phyloP scores from a whole-genome alignment of 1,284 basidiomycete species.

The Melampsora abietis-canadensis region DNA sequence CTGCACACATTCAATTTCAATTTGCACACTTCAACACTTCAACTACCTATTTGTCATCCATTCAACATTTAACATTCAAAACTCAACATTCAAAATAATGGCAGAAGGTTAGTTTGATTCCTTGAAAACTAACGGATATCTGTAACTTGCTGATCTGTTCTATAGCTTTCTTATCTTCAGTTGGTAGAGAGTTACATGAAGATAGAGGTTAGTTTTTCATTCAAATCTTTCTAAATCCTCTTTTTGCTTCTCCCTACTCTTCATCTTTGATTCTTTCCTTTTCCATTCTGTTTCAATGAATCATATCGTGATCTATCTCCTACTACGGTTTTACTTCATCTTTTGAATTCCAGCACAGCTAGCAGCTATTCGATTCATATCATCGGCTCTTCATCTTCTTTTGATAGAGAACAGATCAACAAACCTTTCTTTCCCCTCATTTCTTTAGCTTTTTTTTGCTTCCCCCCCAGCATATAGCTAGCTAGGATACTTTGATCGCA shows the following conservation, averaged over 20 bases:
- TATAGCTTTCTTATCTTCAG: slow-evolving; percentile 36
- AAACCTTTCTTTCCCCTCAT: background rate
- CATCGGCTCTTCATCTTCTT: background rate
- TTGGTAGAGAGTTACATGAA: slow-evolving; percentile 33
- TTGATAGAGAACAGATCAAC: background rate
- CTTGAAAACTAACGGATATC: no score
- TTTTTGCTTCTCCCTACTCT: background rate
- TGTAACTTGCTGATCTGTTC: background rate
- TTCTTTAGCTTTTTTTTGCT: background rate
- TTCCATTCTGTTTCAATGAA: background rate
- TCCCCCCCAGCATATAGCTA: background rate
- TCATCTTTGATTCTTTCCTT: background rate
- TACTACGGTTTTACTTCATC: no score
- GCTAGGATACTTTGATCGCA: no score
- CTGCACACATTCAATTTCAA: no score
- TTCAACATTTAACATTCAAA: background rate
- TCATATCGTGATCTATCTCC: no score
- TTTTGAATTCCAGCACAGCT: no score
- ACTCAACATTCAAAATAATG: slow-evolving; percentile 4
- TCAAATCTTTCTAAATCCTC: background rate
- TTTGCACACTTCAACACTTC: background rate
- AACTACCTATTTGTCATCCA: no score
- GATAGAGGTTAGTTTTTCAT: slow-evolving; percentile 35
- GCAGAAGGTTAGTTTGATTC: slow-evolving; percentile 24
- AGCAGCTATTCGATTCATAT: background rate